A percentile compares a stretch with the other conserved stretches of the same genome.
Evolutionary conservation across 2,329 filamentous ascomycete genomes (phyloP).

Genomic region (Colletotrichum sp.): DNA sequence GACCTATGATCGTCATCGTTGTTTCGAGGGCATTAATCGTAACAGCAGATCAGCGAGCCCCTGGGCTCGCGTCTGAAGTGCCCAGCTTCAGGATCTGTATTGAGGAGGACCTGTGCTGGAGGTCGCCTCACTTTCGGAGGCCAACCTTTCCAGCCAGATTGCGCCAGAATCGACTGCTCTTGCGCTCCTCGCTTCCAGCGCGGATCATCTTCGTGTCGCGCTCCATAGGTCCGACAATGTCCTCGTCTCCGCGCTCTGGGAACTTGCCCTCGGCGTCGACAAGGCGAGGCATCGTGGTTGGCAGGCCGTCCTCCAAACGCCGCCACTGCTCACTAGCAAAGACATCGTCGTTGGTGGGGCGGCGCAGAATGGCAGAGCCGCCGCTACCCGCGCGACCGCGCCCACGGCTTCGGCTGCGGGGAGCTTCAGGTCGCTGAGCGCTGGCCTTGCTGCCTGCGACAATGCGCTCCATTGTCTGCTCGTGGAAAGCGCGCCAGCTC

Average conservation of each 20-base stretch:
- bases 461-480: conserved; percentile 64
- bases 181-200: conserved; percentile 48
- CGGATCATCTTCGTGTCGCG: conserved; percentile 60
- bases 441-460: conserved; percentile 42
- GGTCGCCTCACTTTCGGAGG: conserved; percentile 18
- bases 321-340: conserved; percentile 49
- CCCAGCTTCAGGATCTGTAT: background rate
- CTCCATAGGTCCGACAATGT: conserved; percentile 93
- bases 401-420: conserved; percentile 45
- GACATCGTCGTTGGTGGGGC: conserved; percentile 40
- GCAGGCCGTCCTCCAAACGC: conserved; percentile 58
- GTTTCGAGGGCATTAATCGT: conserved; percentile 18
- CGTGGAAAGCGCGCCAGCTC: conserved; percentile 75
- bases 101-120: background rate
- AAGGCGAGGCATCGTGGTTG: conserved; percentile 72
- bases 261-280: conserved; percentile 83
- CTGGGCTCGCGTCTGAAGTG: background rate
- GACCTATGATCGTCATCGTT: background rate
- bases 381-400: conserved; percentile 48
- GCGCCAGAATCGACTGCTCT: conserved; percentile 52
- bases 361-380: conserved; percentile 31
- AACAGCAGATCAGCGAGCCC: background rate
- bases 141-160: conserved; percentile 52
- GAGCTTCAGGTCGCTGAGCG: conserved; percentile 27
- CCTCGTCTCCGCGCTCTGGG: conserved; percentile 84